phyloP scores from a whole-genome alignment of 352 stramenopile species.

The Pythium angustatum region DNA sequence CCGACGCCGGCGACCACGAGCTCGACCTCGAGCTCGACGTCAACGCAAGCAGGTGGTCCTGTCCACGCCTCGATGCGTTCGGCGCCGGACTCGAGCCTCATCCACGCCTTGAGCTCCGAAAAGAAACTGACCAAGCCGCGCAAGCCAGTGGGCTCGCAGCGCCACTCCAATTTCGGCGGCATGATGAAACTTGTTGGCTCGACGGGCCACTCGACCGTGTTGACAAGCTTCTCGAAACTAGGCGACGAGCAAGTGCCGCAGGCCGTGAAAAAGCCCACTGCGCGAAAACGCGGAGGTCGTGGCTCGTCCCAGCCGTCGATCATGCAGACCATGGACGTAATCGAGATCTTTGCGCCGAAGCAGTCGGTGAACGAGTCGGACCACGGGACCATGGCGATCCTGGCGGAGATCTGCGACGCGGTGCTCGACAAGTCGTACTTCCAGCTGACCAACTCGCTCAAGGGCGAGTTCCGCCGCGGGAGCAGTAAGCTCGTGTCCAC shows the following conservation, averaged over 20 bases:
- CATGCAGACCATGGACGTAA: conserved; percentile 60
- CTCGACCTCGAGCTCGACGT: too few relatives aligned
- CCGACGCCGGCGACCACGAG: too few relatives aligned
- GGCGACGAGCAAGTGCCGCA: conserved; percentile 72
- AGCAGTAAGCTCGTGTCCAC: conserved; percentile 82
- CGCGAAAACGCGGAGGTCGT: conserved; percentile 30
- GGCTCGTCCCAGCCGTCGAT: conserved; percentile 40
- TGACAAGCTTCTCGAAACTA: conserved; percentile 78
- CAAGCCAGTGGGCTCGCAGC: conserved; percentile 37
- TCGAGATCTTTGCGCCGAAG: conserved; percentile 76
- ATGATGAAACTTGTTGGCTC: conserved; percentile 77
- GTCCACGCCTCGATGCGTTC: not conserved
- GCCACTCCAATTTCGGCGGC: conserved; percentile 89
- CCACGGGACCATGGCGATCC: conserved; percentile 61
- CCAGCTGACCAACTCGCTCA: conserved; percentile 84
- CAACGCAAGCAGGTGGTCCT: not conserved
- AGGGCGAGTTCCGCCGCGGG: conserved; percentile 83
- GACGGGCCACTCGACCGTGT: conserved; percentile 59
- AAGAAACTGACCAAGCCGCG: conserved; percentile 45
- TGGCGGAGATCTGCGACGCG: conserved; percentile 72
- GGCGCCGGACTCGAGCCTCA: conserved; percentile 8
- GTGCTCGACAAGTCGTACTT: conserved; percentile 81
- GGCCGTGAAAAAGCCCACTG: conserved; percentile 62
- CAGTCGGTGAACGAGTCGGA: conserved; percentile 63
- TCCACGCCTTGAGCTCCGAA: conserved; percentile 49